Conservation (phyloP, 2,329 filamentous ascomycete genomes). For the Fusarium nisikadoi region DNA sequence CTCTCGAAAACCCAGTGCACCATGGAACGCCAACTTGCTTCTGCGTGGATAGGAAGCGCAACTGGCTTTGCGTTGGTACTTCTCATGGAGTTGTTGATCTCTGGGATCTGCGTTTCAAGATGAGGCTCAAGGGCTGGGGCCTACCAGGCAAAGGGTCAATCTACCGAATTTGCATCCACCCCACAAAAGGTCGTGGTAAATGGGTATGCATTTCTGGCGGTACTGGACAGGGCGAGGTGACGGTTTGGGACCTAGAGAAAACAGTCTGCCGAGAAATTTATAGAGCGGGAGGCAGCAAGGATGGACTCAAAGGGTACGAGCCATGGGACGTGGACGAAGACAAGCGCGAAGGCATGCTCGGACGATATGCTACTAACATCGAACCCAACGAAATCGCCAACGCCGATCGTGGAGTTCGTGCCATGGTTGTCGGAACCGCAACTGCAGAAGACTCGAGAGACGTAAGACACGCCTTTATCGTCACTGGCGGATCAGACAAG, state of each 20-base stretch:
- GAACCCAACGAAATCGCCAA: conserved; percentile 67
- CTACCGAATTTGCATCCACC: conserved; percentile 82
- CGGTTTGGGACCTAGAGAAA: conserved; percentile 95
- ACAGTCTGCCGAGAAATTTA: conserved; percentile 89
- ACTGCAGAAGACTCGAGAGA: conserved; percentile 76
- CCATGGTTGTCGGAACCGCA: conserved; percentile 78
- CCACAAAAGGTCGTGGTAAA: conserved; percentile 79
- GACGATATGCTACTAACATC: conserved; percentile 81
- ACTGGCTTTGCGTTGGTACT: conserved; percentile 92
- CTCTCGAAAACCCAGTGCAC: conserved; percentile 86
- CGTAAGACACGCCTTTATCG: conserved; percentile 81
- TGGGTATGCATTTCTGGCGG: conserved; percentile 92
- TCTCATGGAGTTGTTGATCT: conserved; percentile 92
- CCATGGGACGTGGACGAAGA: conserved; percentile 93
- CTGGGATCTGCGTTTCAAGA: conserved; percentile 95
- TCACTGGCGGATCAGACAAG: conserved; percentile 89
- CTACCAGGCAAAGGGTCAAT: conserved; percentile 83
- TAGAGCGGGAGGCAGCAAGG: conserved; percentile 72
- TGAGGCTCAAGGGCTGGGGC: conserved; percentile 89
- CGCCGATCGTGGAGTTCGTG: conserved; percentile 75
- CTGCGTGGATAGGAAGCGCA: conserved; percentile 83
- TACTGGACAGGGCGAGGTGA: conserved; percentile 87
- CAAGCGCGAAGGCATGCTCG: conserved; percentile 85
- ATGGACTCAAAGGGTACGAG: conserved; percentile 75
- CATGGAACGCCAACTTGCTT: conserved; percentile 94